Conservation (phyloP, 768 basidiomycete genomes). For the Neoboletus brunneissimus region DNA sequence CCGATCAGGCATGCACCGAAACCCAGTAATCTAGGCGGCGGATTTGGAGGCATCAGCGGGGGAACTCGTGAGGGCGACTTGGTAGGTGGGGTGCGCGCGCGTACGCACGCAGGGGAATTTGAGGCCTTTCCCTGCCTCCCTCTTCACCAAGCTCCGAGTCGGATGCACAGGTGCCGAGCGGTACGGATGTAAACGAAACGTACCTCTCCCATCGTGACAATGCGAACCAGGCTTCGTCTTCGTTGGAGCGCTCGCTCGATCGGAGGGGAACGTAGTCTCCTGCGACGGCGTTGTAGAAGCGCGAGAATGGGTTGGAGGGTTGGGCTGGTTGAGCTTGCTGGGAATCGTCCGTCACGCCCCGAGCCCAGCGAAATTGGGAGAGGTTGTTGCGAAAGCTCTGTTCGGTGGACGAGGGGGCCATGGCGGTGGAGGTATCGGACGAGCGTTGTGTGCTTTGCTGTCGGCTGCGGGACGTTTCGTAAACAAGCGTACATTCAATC, state of each 20-base stretch:
- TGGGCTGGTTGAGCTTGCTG: constrained; percentile 39
- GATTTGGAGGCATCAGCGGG: background rate
- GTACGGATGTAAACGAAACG: background rate
- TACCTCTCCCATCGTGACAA: constrained; percentile 92
- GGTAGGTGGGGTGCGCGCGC: background rate
- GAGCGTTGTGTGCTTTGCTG: no score
- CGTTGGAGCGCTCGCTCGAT: constrained; percentile 77
- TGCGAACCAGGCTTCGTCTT: constrained; percentile 95
- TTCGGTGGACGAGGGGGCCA: constrained; percentile 46
- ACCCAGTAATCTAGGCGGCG: constrained; percentile 67
- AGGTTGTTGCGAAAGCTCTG: constrained; percentile 72
- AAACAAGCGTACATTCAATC: background rate
- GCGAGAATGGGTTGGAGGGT: constrained; percentile 66
- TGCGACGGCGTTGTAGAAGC: constrained; percentile 84
- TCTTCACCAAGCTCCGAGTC: background rate
- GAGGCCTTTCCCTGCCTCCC: no score
- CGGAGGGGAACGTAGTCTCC: constrained; percentile 87
- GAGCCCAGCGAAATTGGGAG: constrained; percentile 85
- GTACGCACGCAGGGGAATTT: no score
- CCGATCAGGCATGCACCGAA: constrained; percentile 89
- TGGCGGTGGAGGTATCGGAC: no score
- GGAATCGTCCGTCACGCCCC: constrained; percentile 69
- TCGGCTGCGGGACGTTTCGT: background rate
- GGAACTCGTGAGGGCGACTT: background rate
- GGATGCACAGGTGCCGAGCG: background rate